A percentile compares a stretch with the other conserved stretches of the same genome.
Conservation (phyloP, 78 protist species). For the Polysphondylium violaceum region DNA sequence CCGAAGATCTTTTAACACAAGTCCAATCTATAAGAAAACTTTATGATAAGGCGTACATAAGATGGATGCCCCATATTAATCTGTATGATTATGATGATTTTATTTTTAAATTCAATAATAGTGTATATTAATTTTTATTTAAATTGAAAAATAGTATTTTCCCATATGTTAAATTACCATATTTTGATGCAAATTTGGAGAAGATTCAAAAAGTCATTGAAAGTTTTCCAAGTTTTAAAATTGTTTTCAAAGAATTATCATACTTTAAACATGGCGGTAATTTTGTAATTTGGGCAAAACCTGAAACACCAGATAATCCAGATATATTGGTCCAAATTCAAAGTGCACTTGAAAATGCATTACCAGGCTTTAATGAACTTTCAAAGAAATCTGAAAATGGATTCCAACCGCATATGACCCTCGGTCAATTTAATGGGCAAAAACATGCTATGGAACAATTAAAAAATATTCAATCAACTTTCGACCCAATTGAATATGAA, state of each 20-base stretch:
- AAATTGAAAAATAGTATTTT: constrained; percentile 68
- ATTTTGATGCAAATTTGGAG: constrained; percentile 2
- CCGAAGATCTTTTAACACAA: constrained; percentile 39
- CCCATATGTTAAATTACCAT: constrained; percentile 46
- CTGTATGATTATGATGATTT: constrained; percentile 12
- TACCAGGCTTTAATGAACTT: constrained; percentile 68
- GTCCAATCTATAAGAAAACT: constrained; percentile 35
- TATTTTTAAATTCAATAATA: no score
- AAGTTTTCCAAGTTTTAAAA: constrained; percentile 38
- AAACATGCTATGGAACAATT: constrained; percentile 16
- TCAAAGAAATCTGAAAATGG: constrained; percentile 46
- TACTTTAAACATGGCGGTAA: constrained; percentile 75
- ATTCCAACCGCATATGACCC: constrained; percentile 73
- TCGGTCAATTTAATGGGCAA: constrained; percentile 63
- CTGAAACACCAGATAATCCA: constrained; percentile 54
- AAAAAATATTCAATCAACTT: not conserved
- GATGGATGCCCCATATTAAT: constrained; percentile 89
- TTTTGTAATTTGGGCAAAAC: constrained; percentile 73
- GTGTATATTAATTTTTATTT: not conserved
- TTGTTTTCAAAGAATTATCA: constrained; percentile 36
- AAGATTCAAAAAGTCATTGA: constrained; percentile 10
- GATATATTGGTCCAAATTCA: constrained; percentile 20
- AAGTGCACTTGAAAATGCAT: not conserved
- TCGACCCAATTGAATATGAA: constrained; percentile 49
- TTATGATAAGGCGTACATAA: constrained; percentile 61